Base-by-base conservation (phyloP, 1,284 basidiomycete species). In the Agroathelia rolfsii region DNA sequence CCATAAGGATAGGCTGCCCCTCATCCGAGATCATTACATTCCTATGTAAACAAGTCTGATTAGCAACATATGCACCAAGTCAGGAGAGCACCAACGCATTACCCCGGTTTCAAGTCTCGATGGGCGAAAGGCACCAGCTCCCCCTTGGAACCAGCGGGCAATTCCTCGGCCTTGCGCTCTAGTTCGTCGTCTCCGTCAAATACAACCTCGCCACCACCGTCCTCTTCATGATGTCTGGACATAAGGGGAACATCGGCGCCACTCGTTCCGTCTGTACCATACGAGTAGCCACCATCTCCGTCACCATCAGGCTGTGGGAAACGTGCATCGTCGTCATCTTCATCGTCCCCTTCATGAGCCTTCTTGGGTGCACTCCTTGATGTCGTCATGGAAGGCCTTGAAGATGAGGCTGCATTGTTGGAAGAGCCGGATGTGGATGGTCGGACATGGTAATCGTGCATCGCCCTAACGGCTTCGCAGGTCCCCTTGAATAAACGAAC, bases 1-100 rank as follows among this genome's bases (percentile, higher is more conserved):
- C 94, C 94, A 98, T 98, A 11, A 99, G 71, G 42, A 98, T 85
- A 1, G 92, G 85, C 8, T 76, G 75, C 4, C 86, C 88, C 38
- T 95, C 87, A 48, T 96, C 92, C 5, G 88, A 70, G 37, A 98
- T 72, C 93, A 98, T 98, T 37, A 98, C 72, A 53, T 98, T 98
- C 25, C 89, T 93, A n/a, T n/a, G 41, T 3, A 23, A 26, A 18
- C 16, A 15, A 22, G 18, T 21, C 18, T 15, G 34, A 31, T 30
- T 18, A 32, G 8, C 38, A 10, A 15, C 35, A 20, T 20, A n/a
- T 13, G 17, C 14, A 11, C 15, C 17, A 29, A 14, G 35, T 28
- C 16, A 23, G 32, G 6, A 31, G 24, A 34, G 10, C 6, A 30
- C 17, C 5, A 32, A 20, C 22, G 9, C 11, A 62, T 78, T 48